Percentiles rank a stretch among this genome's conserved stretches.
Evolutionary conservation across 2,329 filamentous ascomycete genomes (phyloP).

Genomic region (Botrytis sinoallii): DNA sequence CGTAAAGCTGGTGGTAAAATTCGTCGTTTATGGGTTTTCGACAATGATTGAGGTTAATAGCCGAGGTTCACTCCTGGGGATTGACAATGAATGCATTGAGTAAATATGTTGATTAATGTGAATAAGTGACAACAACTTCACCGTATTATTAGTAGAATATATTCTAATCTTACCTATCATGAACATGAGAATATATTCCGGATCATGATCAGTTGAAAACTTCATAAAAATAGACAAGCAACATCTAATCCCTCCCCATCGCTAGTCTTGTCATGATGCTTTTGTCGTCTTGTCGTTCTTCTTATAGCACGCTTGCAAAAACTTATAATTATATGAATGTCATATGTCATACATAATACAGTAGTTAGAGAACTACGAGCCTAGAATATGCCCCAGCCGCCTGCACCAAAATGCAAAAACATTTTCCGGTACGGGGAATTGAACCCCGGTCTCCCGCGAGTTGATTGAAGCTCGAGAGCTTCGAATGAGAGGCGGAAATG

Average conservation of each 20-base stretch:
- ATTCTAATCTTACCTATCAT: too few species aligned
- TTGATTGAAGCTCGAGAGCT: background rate
- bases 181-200: background rate
- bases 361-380: background rate
- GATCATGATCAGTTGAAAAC: background rate
- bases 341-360: background rate
- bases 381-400: background rate
- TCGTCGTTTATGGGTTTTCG: background rate
- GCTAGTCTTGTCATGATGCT: background rate
- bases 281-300: background rate
- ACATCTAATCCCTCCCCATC: background rate
- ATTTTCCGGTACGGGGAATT: background rate
- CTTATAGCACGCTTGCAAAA: background rate
- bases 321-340: background rate
- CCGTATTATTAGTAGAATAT: too few species aligned
- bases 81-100: background rate
- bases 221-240: background rate
- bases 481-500: constrained; percentile 7
- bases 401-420: background rate
- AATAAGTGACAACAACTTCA: background rate
- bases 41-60: accelerated
- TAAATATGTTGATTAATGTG: too few species aligned
- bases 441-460: constrained; percentile 3
- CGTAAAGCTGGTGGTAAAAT: background rate
- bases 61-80: background rate